Conservation (phyloP, 306 rosid species). For the Acacia confusa region DNA sequence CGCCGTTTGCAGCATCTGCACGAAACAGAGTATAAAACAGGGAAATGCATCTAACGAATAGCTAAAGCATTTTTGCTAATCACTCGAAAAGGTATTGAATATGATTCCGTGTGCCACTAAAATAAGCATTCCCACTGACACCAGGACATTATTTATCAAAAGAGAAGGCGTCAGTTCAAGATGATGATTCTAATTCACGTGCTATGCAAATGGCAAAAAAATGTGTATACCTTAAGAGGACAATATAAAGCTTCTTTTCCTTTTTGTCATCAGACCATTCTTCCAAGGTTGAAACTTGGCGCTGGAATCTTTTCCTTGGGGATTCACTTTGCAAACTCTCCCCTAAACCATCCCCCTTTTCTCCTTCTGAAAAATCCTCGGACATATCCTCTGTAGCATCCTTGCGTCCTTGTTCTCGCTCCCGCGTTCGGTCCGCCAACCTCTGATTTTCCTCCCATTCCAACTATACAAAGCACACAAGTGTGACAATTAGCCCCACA, state of each 20-base stretch:
- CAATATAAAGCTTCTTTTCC: conserved; percentile 76
- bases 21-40: not conserved
- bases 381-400: conserved; percentile 88
- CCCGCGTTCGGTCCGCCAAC: conserved; percentile 60
- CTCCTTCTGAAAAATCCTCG: conserved; percentile 90
- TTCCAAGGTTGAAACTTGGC: conserved; percentile 66
- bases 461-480: conserved; percentile 50
- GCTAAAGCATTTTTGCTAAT: conserved; percentile 5
- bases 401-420: conserved; percentile 78
- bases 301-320: conserved; percentile 48
- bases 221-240: conserved; percentile 72
- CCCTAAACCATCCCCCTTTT: conserved; percentile 61
- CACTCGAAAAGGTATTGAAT: conserved; percentile 14
- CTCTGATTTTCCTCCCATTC: conserved; percentile 80
- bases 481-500: conserved; percentile 25
- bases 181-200: not conserved
- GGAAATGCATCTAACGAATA: not conserved
- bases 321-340: conserved; percentile 54
- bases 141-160: not conserved
- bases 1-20: not conserved
- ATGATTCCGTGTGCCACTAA: conserved; percentile 16
- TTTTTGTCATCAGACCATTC: conserved; percentile 87
- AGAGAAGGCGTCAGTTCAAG: not conserved
- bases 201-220: not conserved
- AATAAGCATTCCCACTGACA: conserved; percentile 9